Percentiles rank a stretch among this genome's conserved stretches.
phyloP scores from a whole-genome alignment of 257 asterid species.

The Verbena officinalis region DNA sequence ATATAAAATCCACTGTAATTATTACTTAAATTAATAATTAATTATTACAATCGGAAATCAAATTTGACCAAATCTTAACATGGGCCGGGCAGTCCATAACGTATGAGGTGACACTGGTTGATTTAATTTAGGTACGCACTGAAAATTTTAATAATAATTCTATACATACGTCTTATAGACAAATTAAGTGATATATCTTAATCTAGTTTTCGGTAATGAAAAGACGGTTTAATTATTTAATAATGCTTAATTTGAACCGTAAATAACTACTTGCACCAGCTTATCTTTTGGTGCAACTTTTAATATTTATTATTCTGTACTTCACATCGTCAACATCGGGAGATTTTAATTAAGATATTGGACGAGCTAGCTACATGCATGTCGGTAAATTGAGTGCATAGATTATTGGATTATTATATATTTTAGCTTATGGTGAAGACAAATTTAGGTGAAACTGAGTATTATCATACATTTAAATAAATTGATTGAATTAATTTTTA shows the following conservation, averaged over 20 bases:
- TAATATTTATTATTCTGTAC: constrained; percentile 16
- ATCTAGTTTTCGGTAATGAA: constrained; percentile 16
- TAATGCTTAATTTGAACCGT: not conserved
- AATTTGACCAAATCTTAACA: constrained; percentile 4
- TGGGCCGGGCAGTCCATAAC: not conserved
- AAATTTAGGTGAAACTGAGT: constrained; percentile 39
- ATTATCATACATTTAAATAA: constrained; percentile 9
- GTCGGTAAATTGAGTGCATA: constrained; percentile 38
- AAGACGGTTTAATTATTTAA: constrained; percentile 35
- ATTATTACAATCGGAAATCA: constrained; percentile 8
- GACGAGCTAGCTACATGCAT: no score
- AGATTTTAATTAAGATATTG: constrained; percentile 20
- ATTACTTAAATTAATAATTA: constrained; percentile 3
- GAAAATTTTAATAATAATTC: not conserved
- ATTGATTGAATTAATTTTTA: not conserved
- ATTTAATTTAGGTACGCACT: constrained; percentile 31
- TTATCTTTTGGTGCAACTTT: constrained; percentile 28
- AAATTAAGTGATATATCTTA: not conserved
- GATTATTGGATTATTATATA: constrained; percentile 17
- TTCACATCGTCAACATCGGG: constrained; percentile 33
- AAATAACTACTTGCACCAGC: constrained; percentile 24
- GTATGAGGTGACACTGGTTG: constrained; percentile 34
- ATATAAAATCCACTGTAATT: constrained; percentile 3
- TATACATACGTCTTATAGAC: not conserved
- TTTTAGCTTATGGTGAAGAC: constrained; percentile 25